These are phyloP conservation scores for Candida hungchunana DNA, from an alignment of 805 yeast species.

Conservation along the genomic window DNA sequence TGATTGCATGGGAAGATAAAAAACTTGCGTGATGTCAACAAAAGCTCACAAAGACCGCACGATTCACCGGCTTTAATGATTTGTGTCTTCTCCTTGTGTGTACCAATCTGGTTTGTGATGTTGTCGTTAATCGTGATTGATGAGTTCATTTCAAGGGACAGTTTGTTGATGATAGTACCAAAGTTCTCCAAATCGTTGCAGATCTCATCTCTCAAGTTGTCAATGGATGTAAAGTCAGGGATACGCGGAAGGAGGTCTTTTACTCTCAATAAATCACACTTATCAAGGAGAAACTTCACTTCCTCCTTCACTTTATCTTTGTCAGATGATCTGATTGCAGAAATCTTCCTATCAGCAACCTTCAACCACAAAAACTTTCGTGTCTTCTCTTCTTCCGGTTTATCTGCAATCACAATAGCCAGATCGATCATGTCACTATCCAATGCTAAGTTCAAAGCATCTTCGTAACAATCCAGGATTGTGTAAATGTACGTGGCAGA, in stretches of 20 bases:
- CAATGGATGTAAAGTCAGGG: constrained; percentile 79
- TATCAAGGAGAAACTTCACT: constrained; percentile 35
- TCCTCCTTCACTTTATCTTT: constrained; percentile 27
- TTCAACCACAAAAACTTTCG: constrained; percentile 73
- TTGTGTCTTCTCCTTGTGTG: constrained; percentile 50
- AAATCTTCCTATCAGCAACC: constrained; percentile 38
- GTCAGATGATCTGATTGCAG: constrained; percentile 20
- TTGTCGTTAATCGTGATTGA: constrained; percentile 59
- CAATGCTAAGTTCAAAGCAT: constrained; percentile 75
- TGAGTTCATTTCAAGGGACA: constrained; percentile 72
- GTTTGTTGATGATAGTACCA: constrained; percentile 57
- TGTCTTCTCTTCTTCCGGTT: constrained; percentile 44
- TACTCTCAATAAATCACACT: constrained; percentile 52
- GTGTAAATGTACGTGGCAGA: constrained; percentile 76
- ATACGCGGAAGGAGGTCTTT: constrained; percentile 82
- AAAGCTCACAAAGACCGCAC: constrained; percentile 66
- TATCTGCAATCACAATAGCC: constrained; percentile 56
- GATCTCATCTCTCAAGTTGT: constrained; percentile 78
- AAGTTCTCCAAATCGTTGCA: constrained; percentile 74
- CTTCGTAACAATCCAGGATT: constrained; percentile 63
- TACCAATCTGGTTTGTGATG: constrained; percentile 55
- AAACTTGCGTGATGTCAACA: constrained; percentile 69
- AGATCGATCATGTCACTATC: constrained; percentile 52
- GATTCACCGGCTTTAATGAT: constrained; percentile 80
- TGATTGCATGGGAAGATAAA: constrained; percentile 87